Conservation (phyloP, 2,329 filamentous ascomycete genomes). For the Fusarium falciforme region DNA sequence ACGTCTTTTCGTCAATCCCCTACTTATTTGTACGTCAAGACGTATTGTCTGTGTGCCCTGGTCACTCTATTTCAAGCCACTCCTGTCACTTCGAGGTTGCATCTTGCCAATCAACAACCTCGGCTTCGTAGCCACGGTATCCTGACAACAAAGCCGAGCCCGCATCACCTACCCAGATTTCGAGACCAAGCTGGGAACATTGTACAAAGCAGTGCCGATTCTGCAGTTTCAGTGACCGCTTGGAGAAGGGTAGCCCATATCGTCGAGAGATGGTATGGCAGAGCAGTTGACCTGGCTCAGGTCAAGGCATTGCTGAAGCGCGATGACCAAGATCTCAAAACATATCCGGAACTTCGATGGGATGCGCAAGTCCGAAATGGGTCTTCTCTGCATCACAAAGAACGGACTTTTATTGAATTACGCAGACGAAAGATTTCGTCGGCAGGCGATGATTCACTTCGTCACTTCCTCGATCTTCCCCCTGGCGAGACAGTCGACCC, state of each 20-base stretch:
- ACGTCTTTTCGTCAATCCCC: constrained; percentile 37
- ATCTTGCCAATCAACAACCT: neutral
- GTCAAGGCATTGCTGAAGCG: constrained; percentile 21
- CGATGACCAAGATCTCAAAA: constrained; percentile 20
- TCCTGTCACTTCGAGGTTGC: constrained; percentile 29
- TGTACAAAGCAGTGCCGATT: fast-evolving
- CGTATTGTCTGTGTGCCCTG: constrained; percentile 37
- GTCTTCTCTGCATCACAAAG: constrained; percentile 17
- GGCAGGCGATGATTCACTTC: constrained; percentile 13
- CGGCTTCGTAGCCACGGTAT: neutral
- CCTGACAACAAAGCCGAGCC: neutral
- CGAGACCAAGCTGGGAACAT: fast-evolving
- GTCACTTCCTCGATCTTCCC: constrained; percentile 18
- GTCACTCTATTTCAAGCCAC: constrained; percentile 38
- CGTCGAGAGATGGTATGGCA: constrained; percentile 26
- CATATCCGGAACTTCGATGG: constrained; percentile 36
- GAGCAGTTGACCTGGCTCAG: constrained; percentile 26
- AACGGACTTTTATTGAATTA: constrained; percentile 23
- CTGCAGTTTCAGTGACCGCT: fast-evolving
- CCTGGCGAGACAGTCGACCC: constrained; percentile 21
- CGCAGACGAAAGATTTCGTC: constrained; percentile 30
- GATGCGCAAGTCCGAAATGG: constrained; percentile 32
- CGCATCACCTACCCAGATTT: fast-evolving
- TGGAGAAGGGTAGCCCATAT: neutral
- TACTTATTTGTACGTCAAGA: constrained; percentile 39